Evolutionary conservation across 2,329 filamentous ascomycete species (phyloP).

Genomic region (Penicillium janthinellum): DNA sequence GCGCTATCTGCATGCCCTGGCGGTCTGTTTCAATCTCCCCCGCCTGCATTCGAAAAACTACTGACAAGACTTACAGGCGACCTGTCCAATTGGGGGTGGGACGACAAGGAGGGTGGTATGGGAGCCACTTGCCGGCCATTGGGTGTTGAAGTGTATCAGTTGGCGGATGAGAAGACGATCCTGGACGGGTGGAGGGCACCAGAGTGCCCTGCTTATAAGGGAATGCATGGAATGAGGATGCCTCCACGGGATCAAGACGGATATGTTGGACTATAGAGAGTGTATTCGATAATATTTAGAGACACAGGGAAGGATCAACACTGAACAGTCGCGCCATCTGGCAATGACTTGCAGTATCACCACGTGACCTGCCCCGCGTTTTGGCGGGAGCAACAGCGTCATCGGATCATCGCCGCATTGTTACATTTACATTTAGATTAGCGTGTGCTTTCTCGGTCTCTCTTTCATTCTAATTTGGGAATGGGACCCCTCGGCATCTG

Average conservation of each 20-base stretch:
- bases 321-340: background rate
- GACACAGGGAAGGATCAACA: background rate
- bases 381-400: constrained; percentile 16
- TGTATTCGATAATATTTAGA: background rate
- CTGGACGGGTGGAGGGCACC: constrained; percentile 66
- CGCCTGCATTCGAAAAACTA: constrained; percentile 1
- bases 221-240: constrained; percentile 65
- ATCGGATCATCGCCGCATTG: constrained; percentile 23
- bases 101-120: constrained; percentile 59
- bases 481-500: background rate
- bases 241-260: constrained; percentile 40
- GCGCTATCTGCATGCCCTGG: constrained; percentile 73
- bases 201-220: constrained; percentile 62
- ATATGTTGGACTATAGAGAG: constrained; percentile 29
- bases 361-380: constrained; percentile 26
- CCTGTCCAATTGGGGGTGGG: constrained; percentile 79
- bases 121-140: constrained; percentile 73
- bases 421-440: constrained; percentile 8
- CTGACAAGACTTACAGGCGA: constrained; percentile 54
- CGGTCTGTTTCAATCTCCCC: constrained; percentile 39
- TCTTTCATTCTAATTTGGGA: too few relatives aligned
- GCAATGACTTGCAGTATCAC: constrained; percentile 10
- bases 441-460: background rate
- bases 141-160: constrained; percentile 70
- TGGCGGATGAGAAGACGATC: constrained; percentile 56